phyloP scores from a whole-genome alignment of 148 eudicot species.

The Euryodendron excelsum region DNA sequence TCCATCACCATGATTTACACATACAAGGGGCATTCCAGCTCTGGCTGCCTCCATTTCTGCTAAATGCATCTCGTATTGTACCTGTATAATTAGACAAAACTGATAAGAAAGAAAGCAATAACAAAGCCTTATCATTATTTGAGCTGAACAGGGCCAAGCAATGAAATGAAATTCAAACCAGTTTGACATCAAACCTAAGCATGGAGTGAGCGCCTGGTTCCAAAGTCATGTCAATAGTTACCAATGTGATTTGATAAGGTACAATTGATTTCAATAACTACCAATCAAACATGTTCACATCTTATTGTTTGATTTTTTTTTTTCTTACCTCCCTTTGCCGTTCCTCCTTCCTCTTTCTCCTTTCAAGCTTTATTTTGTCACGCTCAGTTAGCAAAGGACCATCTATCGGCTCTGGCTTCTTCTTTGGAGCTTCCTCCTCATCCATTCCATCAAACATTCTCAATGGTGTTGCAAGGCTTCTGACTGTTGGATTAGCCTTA shows the following conservation, averaged over 20 bases:
- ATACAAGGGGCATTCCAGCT: conserved; percentile 91
- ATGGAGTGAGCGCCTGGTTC: too few relatives aligned
- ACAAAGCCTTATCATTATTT: neutral
- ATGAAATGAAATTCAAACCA: neutral
- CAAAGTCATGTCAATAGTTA: neutral
- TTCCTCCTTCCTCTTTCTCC: conserved; percentile 91
- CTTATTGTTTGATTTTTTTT: neutral
- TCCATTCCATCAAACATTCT: conserved; percentile 92
- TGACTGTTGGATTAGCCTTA: conserved; percentile 74
- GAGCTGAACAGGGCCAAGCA: neutral
- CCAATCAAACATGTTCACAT: neutral
- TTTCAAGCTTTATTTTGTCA: conserved; percentile 87
- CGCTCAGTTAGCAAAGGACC: conserved; percentile 94
- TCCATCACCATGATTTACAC: conserved; percentile 79
- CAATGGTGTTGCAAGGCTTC: conserved; percentile 81
- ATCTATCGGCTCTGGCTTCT: conserved; percentile 85
- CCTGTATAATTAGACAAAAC: conserved; percentile 40
- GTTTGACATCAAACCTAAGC: neutral
- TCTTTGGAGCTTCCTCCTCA: conserved; percentile 72
- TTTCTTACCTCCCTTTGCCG: conserved; percentile 88
- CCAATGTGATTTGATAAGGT: neutral
- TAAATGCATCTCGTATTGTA: conserved; percentile 74
- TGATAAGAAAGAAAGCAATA: conserved; percentile 10
- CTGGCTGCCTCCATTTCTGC: conserved; percentile 95
- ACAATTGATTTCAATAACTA: neutral